A percentile compares a stretch with the other conserved stretches of the same genome.
phyloP scores from a whole-genome alignment of 2,329 filamentous ascomycete species.

The Fusarium robinianum region DNA sequence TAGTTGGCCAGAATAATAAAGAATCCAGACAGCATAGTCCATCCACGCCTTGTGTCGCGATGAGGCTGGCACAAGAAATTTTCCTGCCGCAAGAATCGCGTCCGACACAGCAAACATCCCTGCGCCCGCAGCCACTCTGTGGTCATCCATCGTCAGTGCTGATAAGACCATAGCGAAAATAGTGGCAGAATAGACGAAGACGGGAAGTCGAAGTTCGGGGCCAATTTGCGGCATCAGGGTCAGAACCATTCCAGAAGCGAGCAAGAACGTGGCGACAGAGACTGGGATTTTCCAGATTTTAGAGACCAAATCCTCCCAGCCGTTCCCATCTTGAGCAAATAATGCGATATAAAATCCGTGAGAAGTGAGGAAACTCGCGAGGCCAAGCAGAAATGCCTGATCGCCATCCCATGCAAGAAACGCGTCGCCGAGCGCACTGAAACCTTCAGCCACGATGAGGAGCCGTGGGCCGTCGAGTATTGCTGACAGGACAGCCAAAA shows the following conservation, averaged over 20 bases:
- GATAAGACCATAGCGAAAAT: slow-evolving; percentile 41
- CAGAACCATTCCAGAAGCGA: slow-evolving; percentile 35
- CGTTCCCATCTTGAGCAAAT: slow-evolving; percentile 28
- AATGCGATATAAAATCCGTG: slow-evolving; percentile 42
- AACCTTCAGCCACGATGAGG: slow-evolving; percentile 36
- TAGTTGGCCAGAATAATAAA: slow-evolving; percentile 44
- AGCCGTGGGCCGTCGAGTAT: slow-evolving; percentile 22
- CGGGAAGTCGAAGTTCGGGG: slow-evolving; percentile 32
- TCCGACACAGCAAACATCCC: slow-evolving; percentile 43
- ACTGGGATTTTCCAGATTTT: slow-evolving; percentile 22
- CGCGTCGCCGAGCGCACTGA: slow-evolving; percentile 43
- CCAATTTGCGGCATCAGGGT: slow-evolving; percentile 37
- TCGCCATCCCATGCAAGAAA: slow-evolving; percentile 44
- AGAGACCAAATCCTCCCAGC: slow-evolving; percentile 6
- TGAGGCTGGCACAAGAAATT: slow-evolving; percentile 37
- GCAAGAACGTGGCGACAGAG: slow-evolving; percentile 23
- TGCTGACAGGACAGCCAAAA: slow-evolving; percentile 34
- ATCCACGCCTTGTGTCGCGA: slow-evolving; percentile 38
- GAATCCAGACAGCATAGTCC: slow-evolving; percentile 42
- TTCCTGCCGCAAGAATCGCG: slow-evolving; percentile 39
- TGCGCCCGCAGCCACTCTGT: slow-evolving; percentile 35
- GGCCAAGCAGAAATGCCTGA: slow-evolving; percentile 39
- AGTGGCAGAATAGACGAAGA: slow-evolving; percentile 40
- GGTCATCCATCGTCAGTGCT: slow-evolving; percentile 36
- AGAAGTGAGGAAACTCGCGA: slow-evolving; percentile 41